Evolutionary conservation across 179 eudicot species (phyloP).

Genomic region (Sideroxylon spinosum): DNA sequence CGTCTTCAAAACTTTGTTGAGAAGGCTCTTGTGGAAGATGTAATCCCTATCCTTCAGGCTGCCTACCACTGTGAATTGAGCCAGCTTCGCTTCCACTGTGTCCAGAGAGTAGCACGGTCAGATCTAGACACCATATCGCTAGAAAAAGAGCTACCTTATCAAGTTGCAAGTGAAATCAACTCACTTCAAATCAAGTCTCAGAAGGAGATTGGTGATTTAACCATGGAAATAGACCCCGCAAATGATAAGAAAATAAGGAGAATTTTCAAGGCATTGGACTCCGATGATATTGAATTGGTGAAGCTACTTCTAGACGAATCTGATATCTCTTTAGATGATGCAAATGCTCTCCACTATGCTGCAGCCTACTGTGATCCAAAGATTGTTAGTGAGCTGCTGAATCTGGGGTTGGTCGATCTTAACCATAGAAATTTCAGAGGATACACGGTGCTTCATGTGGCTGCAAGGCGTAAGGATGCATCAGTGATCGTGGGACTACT

Average conservation of each 20-base stretch:
- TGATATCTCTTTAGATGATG: conserved; percentile 29
- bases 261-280: conserved; percentile 34
- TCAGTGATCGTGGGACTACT: conserved; percentile 30
- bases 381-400: conserved; percentile 25
- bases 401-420: conserved; percentile 24
- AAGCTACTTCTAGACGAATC: conserved; percentile 27
- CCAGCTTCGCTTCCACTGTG: conserved; percentile 21
- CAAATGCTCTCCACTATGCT: conserved; percentile 38
- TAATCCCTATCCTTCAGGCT: conserved; percentile 25
- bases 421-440: conserved; percentile 25
- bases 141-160: conserved; percentile 30
- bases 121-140: conserved; percentile 26
- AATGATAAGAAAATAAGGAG: conserved; percentile 26
- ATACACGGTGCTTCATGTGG: conserved; percentile 36
- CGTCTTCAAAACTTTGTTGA: conserved; percentile 32
- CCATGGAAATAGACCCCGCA: conserved; percentile 1
- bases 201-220: conserved; percentile 2
- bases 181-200: conserved; percentile 13
- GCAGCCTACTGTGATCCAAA: conserved; percentile 36
- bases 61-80: conserved; percentile 26
- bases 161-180: conserved; percentile 20
- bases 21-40: conserved; percentile 34
- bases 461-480: conserved; percentile 37
- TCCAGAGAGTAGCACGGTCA: conserved; percentile 31
- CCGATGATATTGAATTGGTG: conserved; percentile 36